These are phyloP conservation scores for Mesembryanthemum crystallinum DNA, from an alignment of 148 eudicot species.

Conservation along the genomic window DNA sequence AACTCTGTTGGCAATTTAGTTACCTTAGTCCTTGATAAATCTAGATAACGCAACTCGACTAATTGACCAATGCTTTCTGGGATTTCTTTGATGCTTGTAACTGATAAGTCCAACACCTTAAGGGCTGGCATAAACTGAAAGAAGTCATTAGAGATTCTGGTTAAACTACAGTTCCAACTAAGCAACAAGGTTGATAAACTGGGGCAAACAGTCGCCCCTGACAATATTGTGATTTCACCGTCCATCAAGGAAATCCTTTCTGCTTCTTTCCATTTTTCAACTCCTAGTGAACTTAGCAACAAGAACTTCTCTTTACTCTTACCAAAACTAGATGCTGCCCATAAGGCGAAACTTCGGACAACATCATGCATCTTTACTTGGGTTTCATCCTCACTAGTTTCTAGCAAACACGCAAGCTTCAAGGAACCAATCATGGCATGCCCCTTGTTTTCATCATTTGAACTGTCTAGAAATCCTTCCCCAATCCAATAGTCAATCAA, in stretches of 20 bases:
- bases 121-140: slow-evolving; percentile 22
- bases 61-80: slow-evolving; percentile 23
- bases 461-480: slow-evolving; percentile 37
- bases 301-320: slow-evolving; percentile 9
- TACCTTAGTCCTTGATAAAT: slow-evolving; percentile 33
- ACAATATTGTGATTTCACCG: slow-evolving; percentile 13
- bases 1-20: slow-evolving; percentile 20
- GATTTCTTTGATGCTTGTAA: slow-evolving; percentile 19
- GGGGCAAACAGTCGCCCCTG: slow-evolving; percentile 18
- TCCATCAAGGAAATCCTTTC: slow-evolving; percentile 26
- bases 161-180: slow-evolving; percentile 21
- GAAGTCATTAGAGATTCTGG: slow-evolving; percentile 16
- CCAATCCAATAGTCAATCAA: slow-evolving; percentile 43
- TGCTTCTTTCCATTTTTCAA: slow-evolving; percentile 24
- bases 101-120: slow-evolving; percentile 26
- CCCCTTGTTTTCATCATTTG: slow-evolving; percentile 27
- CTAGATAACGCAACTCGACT: slow-evolving; percentile 21
- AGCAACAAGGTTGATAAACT: slow-evolving; percentile 24
- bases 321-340: slow-evolving; percentile 27
- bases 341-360: slow-evolving; percentile 39
- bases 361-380: slow-evolving; percentile 49
- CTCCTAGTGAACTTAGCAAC: slow-evolving; percentile 14
- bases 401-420: slow-evolving; percentile 33
- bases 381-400: slow-evolving; percentile 26
- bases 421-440: slow-evolving; percentile 36